Evolutionary conservation across 2,329 filamentous ascomycete genomes (phyloP).

Genomic region (Penicillium sp.): DNA sequence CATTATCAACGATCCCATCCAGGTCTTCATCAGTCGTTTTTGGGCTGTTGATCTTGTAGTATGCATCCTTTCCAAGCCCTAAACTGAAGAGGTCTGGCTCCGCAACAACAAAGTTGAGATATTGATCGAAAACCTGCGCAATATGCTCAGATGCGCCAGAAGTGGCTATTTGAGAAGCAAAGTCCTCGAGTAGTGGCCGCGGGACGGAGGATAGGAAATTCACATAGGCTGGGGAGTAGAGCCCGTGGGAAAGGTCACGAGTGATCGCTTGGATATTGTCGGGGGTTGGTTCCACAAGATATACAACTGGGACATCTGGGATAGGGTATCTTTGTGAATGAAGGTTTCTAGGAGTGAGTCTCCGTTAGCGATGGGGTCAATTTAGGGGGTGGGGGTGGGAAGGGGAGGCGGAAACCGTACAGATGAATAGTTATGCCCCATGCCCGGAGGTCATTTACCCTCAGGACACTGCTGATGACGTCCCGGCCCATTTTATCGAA

Average conservation of each 20-base stretch:
- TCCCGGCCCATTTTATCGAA: conserved; percentile 91
- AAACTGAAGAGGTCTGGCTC: conserved; percentile 95
- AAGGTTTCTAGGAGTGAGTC: conserved; percentile 64
- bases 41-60: conserved; percentile 94
- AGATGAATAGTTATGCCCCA: conserved; percentile 98
- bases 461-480: conserved; percentile 93
- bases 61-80: conserved; percentile 88
- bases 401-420: conserved; percentile 51
- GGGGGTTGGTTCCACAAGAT: conserved; percentile 85
- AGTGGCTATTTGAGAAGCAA: conserved; percentile 81
- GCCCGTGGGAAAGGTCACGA: conserved; percentile 76
- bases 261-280: conserved; percentile 82
- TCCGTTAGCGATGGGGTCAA: conserved; percentile 19
- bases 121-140: conserved; percentile 91
- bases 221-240: conserved; percentile 92
- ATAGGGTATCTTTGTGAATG: conserved; percentile 81
- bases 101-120: conserved; percentile 93
- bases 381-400: conserved; percentile 6
- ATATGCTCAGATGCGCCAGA: conserved; percentile 86
- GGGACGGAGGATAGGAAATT: conserved; percentile 96
- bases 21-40: conserved; percentile 87
- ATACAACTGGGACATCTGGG: conserved; percentile 93
- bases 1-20: conserved; percentile 81
- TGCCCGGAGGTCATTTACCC: conserved; percentile 86
- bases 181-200: conserved; percentile 87